Evolutionary conservation across 2,329 filamentous ascomycete genomes (phyloP).

Genomic region (Dactylellina sp.): DNA sequence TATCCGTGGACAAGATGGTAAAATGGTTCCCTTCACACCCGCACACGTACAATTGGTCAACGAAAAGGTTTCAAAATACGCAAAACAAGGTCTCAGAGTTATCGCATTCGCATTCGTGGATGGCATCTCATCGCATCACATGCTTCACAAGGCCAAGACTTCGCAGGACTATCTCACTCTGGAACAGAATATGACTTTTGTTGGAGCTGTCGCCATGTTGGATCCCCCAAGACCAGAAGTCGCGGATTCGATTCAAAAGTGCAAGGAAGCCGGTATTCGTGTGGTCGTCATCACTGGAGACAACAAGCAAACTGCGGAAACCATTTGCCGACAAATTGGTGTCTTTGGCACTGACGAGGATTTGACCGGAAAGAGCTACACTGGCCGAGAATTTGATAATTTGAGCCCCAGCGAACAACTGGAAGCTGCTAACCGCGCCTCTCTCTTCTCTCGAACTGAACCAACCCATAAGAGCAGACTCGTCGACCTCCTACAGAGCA

Average conservation of each 20-base stretch:
- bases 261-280: constrained; percentile 91
- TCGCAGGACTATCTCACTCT: constrained; percentile 85
- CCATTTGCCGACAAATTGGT: constrained; percentile 96
- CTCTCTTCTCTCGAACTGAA: constrained; percentile 94
- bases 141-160: constrained; percentile 80
- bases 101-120: constrained; percentile 91
- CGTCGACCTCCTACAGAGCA: constrained; percentile 92
- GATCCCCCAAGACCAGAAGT: constrained; percentile 96
- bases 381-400: constrained; percentile 92
- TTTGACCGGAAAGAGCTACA: constrained; percentile 90
- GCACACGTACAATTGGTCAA: constrained; percentile 77
- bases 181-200: constrained; percentile 92
- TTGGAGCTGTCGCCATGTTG: constrained; percentile 95
- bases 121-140: constrained; percentile 76
- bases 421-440: constrained; percentile 84
- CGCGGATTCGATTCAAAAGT: constrained; percentile 83
- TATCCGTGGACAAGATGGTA: constrained; percentile 81
- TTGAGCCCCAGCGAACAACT: constrained; percentile 82
- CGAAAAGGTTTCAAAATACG: constrained; percentile 87
- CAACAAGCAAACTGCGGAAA: constrained; percentile 96
- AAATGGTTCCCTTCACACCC: constrained; percentile 77
- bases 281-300: constrained; percentile 98
- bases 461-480: constrained; percentile 97
- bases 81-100: constrained; percentile 90
- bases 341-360: constrained; percentile 86